Evolutionary conservation across 2,329 filamentous ascomycete species (phyloP), one percentile per base, ranked within the genome.

Genomic region (Scolecobasidium constrictum): DNA sequence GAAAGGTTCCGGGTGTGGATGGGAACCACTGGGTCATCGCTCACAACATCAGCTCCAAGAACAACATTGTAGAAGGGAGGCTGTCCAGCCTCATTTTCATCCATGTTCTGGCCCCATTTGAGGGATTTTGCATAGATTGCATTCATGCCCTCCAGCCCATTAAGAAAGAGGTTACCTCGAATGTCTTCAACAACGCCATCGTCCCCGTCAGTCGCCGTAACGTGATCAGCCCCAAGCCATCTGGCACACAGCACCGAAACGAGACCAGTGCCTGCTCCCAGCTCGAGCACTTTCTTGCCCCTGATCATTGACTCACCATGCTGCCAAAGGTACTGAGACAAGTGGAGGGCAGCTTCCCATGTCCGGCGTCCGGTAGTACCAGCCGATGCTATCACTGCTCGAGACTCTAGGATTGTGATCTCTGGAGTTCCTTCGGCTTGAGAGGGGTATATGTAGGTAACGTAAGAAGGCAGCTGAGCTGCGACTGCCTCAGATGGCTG

Each of bases 291-390:
- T 5, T 66, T 69, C 53, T 76, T 80, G 2, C 65, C 69, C 5
- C 53, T 52, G 20, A 85, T 63, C 3, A 71, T 52, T 2, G 54
- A 47, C 34, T 57, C 60, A n/a, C 73, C 73, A 9, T 53, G 38
- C 4, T 60, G 48, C 3, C 52, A 74, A 17, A 88, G 71, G 52
- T 78, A 86, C 35, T 78, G 72, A 1, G 81, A 81, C 0, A 90
- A 67, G 50, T 86, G 81, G 6, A 90, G 64, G 2, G 82, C 78
- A 1, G 84, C 84, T 57, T 90, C 85, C 85, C 84, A 92, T 0
- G 85, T 90, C 23, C 84, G 73, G 18, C 84, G 69, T 1, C 84
- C 84, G 0, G 84, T 90, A 1, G 82, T 87, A 1, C 83, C 82
- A 0, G 71, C 71, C 2, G 78, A 79, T 2, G 82, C 77, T 38